phyloP scores from a whole-genome alignment of 257 asterid genomes.

The Fraxinus quadrangulata region DNA sequence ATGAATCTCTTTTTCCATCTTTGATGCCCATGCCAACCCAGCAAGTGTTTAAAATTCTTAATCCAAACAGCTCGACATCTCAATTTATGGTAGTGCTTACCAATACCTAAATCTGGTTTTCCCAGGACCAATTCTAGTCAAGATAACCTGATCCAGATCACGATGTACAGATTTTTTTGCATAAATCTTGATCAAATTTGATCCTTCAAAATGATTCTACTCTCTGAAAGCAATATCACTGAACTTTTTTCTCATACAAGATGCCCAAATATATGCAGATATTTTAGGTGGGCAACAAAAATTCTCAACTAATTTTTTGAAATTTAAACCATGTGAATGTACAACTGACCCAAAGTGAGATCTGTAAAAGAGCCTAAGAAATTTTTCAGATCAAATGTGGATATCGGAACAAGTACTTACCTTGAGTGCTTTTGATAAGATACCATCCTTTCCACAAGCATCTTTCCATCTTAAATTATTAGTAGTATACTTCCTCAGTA shows the following conservation, averaged over 20 bases:
- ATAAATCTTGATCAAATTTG: background rate
- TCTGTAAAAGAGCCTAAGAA: background rate
- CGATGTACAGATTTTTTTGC: background rate
- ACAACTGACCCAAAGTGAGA: background rate
- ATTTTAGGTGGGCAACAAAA: background rate
- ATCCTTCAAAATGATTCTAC: background rate
- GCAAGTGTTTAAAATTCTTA: background rate
- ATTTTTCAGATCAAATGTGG: background rate
- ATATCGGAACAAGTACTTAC: slow-evolving; percentile 32
- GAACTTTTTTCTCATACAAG: background rate
- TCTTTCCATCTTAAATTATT: slow-evolving; percentile 83
- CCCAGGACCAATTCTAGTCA: background rate
- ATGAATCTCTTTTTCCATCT: background rate
- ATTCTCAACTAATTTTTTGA: background rate
- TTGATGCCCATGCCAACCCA: background rate
- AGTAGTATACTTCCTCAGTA: slow-evolving; percentile 67
- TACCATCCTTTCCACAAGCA: slow-evolving; percentile 92
- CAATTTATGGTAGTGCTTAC: background rate
- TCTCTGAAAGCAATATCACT: background rate
- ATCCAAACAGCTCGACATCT: background rate
- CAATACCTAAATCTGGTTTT: background rate
- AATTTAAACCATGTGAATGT: background rate
- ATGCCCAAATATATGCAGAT: background rate
- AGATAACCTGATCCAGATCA: background rate
- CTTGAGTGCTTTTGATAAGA: slow-evolving; percentile 79